A percentile compares a stretch with the other conserved stretches of the same genome.
Evolutionary conservation across 768 basidiomycete genomes (phyloP).

Genomic region (Glaciozyma antarctica): DNA sequence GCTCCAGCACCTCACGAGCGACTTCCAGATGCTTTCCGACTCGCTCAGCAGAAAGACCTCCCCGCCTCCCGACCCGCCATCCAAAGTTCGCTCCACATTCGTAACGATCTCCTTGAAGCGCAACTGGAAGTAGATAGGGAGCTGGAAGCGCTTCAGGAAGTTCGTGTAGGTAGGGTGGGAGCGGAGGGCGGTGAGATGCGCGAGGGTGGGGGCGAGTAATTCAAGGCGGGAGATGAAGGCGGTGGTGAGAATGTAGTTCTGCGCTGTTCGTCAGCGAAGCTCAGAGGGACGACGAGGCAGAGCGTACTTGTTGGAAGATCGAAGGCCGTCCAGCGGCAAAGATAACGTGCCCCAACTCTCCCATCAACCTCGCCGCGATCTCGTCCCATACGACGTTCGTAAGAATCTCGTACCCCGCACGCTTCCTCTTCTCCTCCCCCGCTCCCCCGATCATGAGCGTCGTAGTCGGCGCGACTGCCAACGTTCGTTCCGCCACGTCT

Average conservation of each 20-base stretch:
- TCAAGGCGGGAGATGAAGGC: slow-evolving; percentile 75
- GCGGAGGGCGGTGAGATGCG: slow-evolving; percentile 62
- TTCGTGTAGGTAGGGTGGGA: slow-evolving; percentile 57
- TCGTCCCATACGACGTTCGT: slow-evolving; percentile 84
- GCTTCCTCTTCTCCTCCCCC: slow-evolving; percentile 22
- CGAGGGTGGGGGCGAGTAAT: slow-evolving; percentile 63
- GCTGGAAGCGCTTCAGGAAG: slow-evolving; percentile 84
- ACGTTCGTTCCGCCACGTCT: slow-evolving; percentile 63
- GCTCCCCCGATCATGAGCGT: slow-evolving; percentile 15
- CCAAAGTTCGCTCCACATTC: slow-evolving; percentile 60
- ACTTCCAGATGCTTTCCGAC: slow-evolving; percentile 53
- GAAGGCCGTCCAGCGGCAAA: slow-evolving; percentile 88
- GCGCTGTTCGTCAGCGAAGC: background rate
- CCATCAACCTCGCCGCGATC: slow-evolving; percentile 65
- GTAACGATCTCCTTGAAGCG: slow-evolving; percentile 89
- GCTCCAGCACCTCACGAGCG: slow-evolving; percentile 74
- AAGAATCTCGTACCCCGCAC: slow-evolving; percentile 64
- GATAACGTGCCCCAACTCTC: slow-evolving; percentile 67
- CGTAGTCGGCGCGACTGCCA: slow-evolving; percentile 23
- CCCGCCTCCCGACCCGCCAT: slow-evolving; percentile 16
- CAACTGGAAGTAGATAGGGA: slow-evolving; percentile 92
- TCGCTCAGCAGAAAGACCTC: slow-evolving; percentile 32
- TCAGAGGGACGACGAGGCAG: background rate
- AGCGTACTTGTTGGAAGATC: slow-evolving; percentile 68
- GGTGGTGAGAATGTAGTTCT: slow-evolving; percentile 80